Evolutionary conservation across 2,329 filamentous ascomycete genomes (phyloP), one percentile per base, ranked within the genome.

Genomic region (Capronia epimyces): DNA sequence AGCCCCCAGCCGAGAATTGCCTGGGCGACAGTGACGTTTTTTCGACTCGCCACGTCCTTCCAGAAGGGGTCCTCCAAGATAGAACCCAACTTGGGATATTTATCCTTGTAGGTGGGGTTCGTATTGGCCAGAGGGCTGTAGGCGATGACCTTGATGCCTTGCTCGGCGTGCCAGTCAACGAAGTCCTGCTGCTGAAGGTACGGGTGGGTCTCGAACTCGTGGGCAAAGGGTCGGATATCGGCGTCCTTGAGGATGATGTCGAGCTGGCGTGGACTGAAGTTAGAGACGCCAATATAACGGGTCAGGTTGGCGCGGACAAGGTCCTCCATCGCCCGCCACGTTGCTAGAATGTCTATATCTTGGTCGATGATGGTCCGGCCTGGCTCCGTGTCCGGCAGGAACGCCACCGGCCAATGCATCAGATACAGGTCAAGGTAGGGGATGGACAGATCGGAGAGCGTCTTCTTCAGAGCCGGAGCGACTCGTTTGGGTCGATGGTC

Each of bases 241-340:
- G 60, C 60, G 3, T 49, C 59, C 27, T 60, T 58, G 2, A 59
- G 51, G 18, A 68, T 53, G 15, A 59, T 40, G 39, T 67, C 63
- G 13, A 68, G 57, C 29, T 66, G 39, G 49, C 57, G 36, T 49
- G 60, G 43, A 37, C 58, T 58, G 57, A 69, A 59, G 66, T 69
- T 89, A 59, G 81, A 84, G 6, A 90, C 81, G 24, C 87, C 86
- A 59, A 90, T 88, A 46, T 58, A 39, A 1, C 53, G 50, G 3
- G 57, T 58, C 45, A 77, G 76, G 48, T 84, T 84, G 2, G 77
- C 75, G 1, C 66, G 60, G 3, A 79, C 64, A 1, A 82, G 65
- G 12, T 77, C 77, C 60, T 81, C 75, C 73, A 89, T 81, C 39
- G 77, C 77, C 63, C 83, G 80, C 83, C 64, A 89, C 63, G 79